Base-by-base conservation (phyloP, 108 stramenopile genomes). In the Skeletonema tropicum region DNA sequence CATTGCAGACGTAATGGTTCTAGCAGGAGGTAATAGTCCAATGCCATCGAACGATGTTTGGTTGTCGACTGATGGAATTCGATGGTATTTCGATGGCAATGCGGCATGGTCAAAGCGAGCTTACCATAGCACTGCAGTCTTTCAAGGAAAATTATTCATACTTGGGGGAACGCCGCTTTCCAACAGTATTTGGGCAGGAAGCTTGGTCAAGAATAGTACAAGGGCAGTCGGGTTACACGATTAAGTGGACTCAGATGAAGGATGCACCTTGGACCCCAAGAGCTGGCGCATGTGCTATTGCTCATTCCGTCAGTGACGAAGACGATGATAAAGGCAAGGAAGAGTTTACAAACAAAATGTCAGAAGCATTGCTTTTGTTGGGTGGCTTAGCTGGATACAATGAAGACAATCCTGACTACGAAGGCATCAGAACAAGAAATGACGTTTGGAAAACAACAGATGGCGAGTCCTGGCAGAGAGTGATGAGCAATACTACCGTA, bases 111-210 rank as follows among this genome's bases (percentile, higher is more conserved):
- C 85, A 14, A 82, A 65, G 26, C 64, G 93, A 58, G 93, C 85
- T 26, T 94, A 86, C 75, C 91, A 92, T 73, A 80, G 82, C 15
- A 79, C 89, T 10, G 62, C 76, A 3, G 62, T 91, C 3, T 84
- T 70, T 73, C 39, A 65, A 33, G 77, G 75, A 4, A 80, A 82
- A 45, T 25, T 88, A 15, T 89, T 66, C 64, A 74, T 94, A 23
- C 59, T 94, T 33, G 93, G 91, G 0, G 93, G 93, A 9, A 85
- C 88, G 12, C 93, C 93, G 15, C 83, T 94, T 12, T 80, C 74
- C 17, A 94, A 89, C 62, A 91, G 90, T 45, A 88, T 92, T 31
- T 94, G 93, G 93, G 57, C 46, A 14, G 86, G 86, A 0, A 71
- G 52, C 25, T 61, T 87, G 33, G 59, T 74, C 19, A 39, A 29